A percentile compares a stretch with the other conserved stretches of the same genome.
Conservation (phyloP, 352 stramenopile genomes). For the Pythium pyrilobum region DNA sequence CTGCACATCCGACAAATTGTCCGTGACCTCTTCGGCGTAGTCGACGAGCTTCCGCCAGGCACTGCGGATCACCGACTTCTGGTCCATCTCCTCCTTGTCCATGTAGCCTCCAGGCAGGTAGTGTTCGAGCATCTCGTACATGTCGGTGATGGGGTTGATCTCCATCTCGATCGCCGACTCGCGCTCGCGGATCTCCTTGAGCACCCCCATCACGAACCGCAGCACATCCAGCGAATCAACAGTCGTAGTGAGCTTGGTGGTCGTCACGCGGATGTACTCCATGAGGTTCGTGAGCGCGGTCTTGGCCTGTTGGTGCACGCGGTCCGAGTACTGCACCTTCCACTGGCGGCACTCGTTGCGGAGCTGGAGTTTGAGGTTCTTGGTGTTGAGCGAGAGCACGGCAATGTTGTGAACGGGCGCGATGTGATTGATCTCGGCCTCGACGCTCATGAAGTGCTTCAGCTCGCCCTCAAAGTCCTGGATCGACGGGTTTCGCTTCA, state of each 20-base stretch:
- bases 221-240: slow-evolving; percentile 92
- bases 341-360: slow-evolving; percentile 81
- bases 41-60: slow-evolving; percentile 98
- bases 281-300: slow-evolving; percentile 56
- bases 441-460: slow-evolving; percentile 75
- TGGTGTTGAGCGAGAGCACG: slow-evolving; percentile 80
- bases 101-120: slow-evolving; percentile 95
- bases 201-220: slow-evolving; percentile 96
- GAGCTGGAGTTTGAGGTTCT: slow-evolving; percentile 85
- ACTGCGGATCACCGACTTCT: slow-evolving; percentile 96
- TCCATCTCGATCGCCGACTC: slow-evolving; percentile 98
- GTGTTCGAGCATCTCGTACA: slow-evolving; percentile 98
- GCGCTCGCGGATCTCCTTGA: slow-evolving; percentile 96
- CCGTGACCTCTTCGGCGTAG: slow-evolving; percentile 90
- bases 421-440: slow-evolving; percentile 73
- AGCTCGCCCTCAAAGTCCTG: slow-evolving; percentile 82
- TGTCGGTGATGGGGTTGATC: slow-evolving; percentile 97
- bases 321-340: slow-evolving; percentile 84
- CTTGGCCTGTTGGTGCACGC: slow-evolving; percentile 71
- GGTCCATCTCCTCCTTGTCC: slow-evolving; percentile 99
- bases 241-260: slow-evolving; percentile 50
- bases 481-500: slow-evolving; percentile 72
- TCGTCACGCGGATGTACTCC: slow-evolving; percentile 80
- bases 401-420: slow-evolving; percentile 82
- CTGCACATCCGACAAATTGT: slow-evolving; percentile 95